Percentiles rank a stretch among this genome's conserved stretches.
Conservation (phyloP, 2,329 filamentous ascomycete genomes). For the Beauveria scarabaeidicola region DNA sequence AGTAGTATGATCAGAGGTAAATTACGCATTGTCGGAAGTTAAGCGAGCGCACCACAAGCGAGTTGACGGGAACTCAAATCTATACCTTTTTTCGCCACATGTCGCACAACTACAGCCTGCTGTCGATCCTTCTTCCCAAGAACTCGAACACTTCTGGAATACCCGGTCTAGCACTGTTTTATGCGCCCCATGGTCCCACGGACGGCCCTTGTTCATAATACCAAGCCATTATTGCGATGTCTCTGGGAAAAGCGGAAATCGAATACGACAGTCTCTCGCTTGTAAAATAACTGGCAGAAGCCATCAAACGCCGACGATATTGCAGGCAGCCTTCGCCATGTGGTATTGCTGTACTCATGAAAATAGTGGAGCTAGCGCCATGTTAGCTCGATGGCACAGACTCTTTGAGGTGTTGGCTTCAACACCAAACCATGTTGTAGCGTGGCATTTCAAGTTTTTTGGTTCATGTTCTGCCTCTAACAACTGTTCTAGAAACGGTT, state of each 20-base stretch:
- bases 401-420: neutral
- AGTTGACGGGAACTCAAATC: neutral
- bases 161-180: neutral
- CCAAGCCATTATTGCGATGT: neutral
- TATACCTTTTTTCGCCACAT: neutral
- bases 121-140: neutral
- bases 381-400: conserved; percentile 2
- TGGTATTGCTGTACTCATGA: neutral
- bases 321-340: neutral
- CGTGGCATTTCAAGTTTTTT: neutral
- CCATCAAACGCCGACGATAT: too few relatives aligned
- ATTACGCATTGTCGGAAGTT: neutral
- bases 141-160: conserved; percentile 4
- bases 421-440: neutral
- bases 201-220: neutral
- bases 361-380: conserved; percentile 2
- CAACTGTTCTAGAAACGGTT: neutral
- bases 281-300: neutral
- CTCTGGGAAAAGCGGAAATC: neutral
- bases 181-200: neutral
- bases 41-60: too few relatives aligned
- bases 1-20: neutral
- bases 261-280: neutral
- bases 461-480: neutral
- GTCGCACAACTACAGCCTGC: neutral